Conservation (phyloP, 2,329 filamentous ascomycete species). For the Cytospora schulzeri region DNA sequence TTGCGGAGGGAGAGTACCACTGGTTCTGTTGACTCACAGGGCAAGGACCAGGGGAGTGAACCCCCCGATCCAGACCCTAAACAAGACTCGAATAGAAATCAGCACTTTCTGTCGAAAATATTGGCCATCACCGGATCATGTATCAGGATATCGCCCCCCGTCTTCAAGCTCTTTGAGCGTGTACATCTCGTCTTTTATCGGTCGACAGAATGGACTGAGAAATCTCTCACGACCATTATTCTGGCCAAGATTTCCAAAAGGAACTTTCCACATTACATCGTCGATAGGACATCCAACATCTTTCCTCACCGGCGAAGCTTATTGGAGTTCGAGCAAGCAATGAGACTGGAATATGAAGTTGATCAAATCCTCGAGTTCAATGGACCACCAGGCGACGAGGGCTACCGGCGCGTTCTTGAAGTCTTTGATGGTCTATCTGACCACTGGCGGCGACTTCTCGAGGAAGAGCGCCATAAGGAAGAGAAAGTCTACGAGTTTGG, state of each 20-base stretch:
- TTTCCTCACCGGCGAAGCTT: constrained; percentile 76
- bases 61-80: constrained; percentile 34
- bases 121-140: constrained; percentile 77
- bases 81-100: constrained; percentile 63
- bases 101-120: constrained; percentile 77
- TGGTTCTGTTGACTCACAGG: constrained; percentile 52
- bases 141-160: constrained; percentile 72
- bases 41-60: constrained; percentile 41
- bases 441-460: constrained; percentile 75
- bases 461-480: constrained; percentile 78
- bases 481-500: constrained; percentile 75
- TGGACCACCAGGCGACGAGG: constrained; percentile 66
- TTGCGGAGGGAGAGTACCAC: constrained; percentile 66
- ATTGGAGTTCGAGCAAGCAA: constrained; percentile 85
- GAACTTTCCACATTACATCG: constrained; percentile 88
- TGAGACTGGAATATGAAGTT: constrained; percentile 78
- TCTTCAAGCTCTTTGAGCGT: constrained; percentile 84
- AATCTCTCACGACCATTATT: constrained; percentile 92
- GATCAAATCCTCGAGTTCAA: constrained; percentile 82
- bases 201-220: constrained; percentile 96
- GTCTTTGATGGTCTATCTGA: constrained; percentile 75
- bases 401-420: constrained; percentile 67
- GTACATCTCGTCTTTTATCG: constrained; percentile 96
- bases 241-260: constrained; percentile 84
- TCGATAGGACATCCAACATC: constrained; percentile 86